Evolutionary conservation across 2,329 filamentous ascomycete species (phyloP).

Genomic region (Ceratocystis destructans): DNA sequence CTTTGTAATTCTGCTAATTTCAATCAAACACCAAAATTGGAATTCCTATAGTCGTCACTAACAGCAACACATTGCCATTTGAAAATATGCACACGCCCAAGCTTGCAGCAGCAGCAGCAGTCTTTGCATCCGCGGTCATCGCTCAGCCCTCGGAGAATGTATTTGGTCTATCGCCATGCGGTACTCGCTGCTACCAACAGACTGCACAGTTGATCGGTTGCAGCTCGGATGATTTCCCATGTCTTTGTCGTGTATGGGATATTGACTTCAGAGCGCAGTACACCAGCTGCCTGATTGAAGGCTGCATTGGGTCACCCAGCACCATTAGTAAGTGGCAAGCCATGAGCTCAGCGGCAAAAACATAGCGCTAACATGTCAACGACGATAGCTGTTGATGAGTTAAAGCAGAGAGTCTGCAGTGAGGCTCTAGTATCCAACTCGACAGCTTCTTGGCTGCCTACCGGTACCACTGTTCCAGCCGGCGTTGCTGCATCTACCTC

Average conservation of each 20-base stretch:
- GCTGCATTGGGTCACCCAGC: constrained; percentile 12
- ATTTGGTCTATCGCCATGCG: constrained; percentile 18
- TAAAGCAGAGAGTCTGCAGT: background rate
- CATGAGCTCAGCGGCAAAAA: background rate
- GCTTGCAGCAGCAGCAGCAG: background rate
- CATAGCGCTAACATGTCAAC: background rate
- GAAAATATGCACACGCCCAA: background rate
- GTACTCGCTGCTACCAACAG: constrained; percentile 17
- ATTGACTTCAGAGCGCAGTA: constrained; percentile 16
- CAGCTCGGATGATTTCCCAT: constrained; percentile 11
- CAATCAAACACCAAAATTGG: too few relatives aligned
- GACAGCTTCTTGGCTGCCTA: background rate
- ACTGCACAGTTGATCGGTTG: constrained; percentile 17
- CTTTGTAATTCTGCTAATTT: too few relatives aligned
- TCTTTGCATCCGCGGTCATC: background rate
- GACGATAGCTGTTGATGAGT: background rate
- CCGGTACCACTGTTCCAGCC: background rate
- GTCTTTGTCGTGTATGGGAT: constrained; percentile 16
- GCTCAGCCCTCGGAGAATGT: background rate
- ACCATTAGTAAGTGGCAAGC: constrained; percentile 9
- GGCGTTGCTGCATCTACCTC: background rate
- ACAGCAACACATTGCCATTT: background rate
- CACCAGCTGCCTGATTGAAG: constrained; percentile 19
- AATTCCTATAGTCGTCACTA: background rate
- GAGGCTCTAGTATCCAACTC: background rate